Conservation (phyloP, 1,284 basidiomycete genomes). For the Malassezia vespertilionis region DNA sequence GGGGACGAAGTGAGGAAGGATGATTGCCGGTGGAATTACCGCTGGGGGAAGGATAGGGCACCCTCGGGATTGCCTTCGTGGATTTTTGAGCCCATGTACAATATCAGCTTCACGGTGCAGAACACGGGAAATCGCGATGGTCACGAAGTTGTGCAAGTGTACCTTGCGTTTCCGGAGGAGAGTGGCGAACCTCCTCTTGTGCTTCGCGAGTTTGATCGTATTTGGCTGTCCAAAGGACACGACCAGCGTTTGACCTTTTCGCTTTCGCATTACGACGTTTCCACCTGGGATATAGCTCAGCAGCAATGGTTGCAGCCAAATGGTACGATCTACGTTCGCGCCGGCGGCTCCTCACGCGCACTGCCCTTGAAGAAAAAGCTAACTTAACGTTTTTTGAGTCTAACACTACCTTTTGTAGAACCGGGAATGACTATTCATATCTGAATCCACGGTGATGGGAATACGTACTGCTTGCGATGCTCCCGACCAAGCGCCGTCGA, state of each 20-base stretch:
- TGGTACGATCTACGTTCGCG: constrained; percentile 22
- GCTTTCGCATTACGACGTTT: constrained; percentile 32
- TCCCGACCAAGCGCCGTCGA: constrained; percentile 15
- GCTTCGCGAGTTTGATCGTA: constrained; percentile 32
- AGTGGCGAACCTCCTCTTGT: constrained; percentile 35
- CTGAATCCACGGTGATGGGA: constrained; percentile 5
- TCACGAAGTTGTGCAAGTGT: constrained; percentile 34
- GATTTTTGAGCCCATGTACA: constrained; percentile 30
- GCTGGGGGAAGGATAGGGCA: constrained; percentile 21
- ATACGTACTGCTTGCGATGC: constrained; percentile 5
- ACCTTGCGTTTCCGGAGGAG: constrained; percentile 27
- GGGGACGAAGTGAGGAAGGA: constrained; percentile 14
- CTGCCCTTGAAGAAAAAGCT: constrained; percentile 16
- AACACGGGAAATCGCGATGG: constrained; percentile 32
- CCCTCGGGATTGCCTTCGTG: constrained; percentile 24
- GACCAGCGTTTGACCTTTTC: constrained; percentile 20
- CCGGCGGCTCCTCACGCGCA: constrained; percentile 31
- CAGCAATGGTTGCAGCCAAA: constrained; percentile 28
- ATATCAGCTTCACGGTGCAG: constrained; percentile 25
- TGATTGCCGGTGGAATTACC: constrained; percentile 10
- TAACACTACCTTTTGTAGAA: constrained; percentile 2
- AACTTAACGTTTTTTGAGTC: background rate
- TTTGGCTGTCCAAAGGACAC: constrained; percentile 19
- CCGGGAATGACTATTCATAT: background rate
- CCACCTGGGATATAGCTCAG: constrained; percentile 20